These are phyloP conservation scores for Yamadazyma trypodendri DNA, from an alignment of 1,139 yeast species.

Conservation along the genomic window DNA sequence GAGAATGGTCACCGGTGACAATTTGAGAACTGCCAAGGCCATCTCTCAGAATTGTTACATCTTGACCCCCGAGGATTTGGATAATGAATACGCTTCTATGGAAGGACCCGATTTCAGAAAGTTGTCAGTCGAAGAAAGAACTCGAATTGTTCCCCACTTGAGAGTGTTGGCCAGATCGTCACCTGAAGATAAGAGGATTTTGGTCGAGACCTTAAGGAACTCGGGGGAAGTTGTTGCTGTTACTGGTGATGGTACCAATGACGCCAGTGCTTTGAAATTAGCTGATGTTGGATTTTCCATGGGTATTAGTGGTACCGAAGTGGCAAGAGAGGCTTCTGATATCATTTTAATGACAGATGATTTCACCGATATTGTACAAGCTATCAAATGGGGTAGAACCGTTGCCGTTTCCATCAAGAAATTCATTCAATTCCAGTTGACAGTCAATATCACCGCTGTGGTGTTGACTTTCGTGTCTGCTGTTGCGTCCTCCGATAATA, in stretches of 20 bases:
- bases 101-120: conserved; percentile 90
- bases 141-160: conserved; percentile 62
- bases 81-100: conserved; percentile 66
- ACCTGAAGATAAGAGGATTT: conserved; percentile 88
- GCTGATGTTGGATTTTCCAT: conserved; percentile 94
- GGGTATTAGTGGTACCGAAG: conserved; percentile 95
- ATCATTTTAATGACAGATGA: conserved; percentile 94
- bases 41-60: conserved; percentile 88
- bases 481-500: conserved; percentile 73
- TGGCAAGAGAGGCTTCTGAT: conserved; percentile 94
- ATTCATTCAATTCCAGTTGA: conserved; percentile 92
- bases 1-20: conserved; percentile 98
- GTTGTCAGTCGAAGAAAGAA: conserved; percentile 58
- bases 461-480: conserved; percentile 91
- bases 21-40: conserved; percentile 83
- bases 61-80: conserved; percentile 50
- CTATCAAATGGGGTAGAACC: conserved; percentile 99
- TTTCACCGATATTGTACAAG: conserved; percentile 91
- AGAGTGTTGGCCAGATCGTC: conserved; percentile 91
- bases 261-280: conserved; percentile 89
- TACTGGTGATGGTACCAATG: conserved; percentile 97
- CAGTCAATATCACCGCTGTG: conserved; percentile 96
- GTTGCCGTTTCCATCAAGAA: conserved; percentile 93
- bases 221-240: conserved; percentile 96
- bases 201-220: conserved; percentile 78